Evolutionary conservation across 371 early-diverging fungal genomes (phyloP), one percentile per base, ranked within the genome.

Genomic region (Apophysomyces ossiformis): DNA sequence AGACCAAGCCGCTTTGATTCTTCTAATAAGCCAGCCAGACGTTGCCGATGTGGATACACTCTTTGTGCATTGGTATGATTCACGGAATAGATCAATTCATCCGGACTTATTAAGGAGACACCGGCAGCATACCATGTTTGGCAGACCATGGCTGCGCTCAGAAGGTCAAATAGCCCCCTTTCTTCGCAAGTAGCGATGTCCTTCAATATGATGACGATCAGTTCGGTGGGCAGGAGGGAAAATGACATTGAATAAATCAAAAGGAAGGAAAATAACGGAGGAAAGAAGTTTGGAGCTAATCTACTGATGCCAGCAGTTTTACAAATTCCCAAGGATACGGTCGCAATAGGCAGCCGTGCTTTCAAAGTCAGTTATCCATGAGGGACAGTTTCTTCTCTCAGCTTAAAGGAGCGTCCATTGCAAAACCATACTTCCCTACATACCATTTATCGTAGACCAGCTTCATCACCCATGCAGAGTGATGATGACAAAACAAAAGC

Each of bases 101-200:
- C 56, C 11, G 35, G 39, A 16, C 58, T 44, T 16, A 71, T 41
- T 6, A 61, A 18, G 37, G 59, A 56, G 2, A 60, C 18, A 2
- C 57, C 47, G 12, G 68, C 71, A 15, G 45, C n/a, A 32, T 71
- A 68, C 74, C 74, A 74, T 15, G 64, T 63, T 46, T 32, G 46
- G 16, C 69, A 74, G 15, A 74, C 71, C 58, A 68, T 63, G 9
- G 71, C 59, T 16, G 65, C 67, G 37, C 64, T 64, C 16, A 74
- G 41, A 35, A 71, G 21, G 61, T 74, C 54, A 7, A 50, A 11
- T 21, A 21, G 54, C 21, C 54, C n/a, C 21, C 1, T 21, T 5
- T 16, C 54, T 50, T 50, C 9, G 8, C 21, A 9, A 11, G 8
- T 9, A 6, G 21, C 54, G 0, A 50, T 50, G 16, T 9, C 21